A percentile compares a stretch with the other conserved stretches of the same genome.
Conservation (phyloP, 129 eudicot species). For the Artemisia tridentata region DNA sequence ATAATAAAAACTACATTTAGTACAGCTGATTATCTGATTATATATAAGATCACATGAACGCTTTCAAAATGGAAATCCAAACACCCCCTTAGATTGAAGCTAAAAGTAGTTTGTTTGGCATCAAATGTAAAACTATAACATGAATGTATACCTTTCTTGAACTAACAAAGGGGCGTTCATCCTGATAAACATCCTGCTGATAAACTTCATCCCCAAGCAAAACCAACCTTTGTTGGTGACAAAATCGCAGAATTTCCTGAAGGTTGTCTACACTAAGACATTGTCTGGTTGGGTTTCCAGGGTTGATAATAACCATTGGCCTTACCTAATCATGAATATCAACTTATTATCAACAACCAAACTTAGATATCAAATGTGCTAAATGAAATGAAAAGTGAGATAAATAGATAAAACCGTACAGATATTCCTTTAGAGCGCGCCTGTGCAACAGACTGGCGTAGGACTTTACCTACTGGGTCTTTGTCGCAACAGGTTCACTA, state of each 20-base stretch:
- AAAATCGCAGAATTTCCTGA: slow-evolving; percentile 60
- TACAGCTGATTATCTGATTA: too few species aligned
- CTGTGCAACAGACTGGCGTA: slow-evolving; percentile 77
- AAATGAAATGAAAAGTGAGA: slow-evolving; percentile 6
- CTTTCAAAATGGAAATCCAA: too few species aligned
- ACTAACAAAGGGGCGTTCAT: slow-evolving; percentile 93
- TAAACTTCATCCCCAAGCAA: slow-evolving; percentile 97
- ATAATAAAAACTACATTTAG: too few species aligned
- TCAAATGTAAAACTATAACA: neutral
- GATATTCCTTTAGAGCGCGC: slow-evolving; percentile 82
- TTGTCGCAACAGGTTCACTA: too few species aligned
- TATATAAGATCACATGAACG: too few species aligned
- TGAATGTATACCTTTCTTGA: slow-evolving; percentile 66
- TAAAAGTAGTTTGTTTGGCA: too few species aligned
- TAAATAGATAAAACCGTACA: slow-evolving; percentile 40
- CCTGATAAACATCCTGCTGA: slow-evolving; percentile 96
- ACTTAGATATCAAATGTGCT: neutral
- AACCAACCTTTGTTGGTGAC: slow-evolving; percentile 75
- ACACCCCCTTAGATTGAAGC: too few species aligned
- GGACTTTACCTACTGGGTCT: too few species aligned
- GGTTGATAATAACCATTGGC: slow-evolving; percentile 99
- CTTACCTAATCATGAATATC: slow-evolving; percentile 49
- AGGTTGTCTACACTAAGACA: slow-evolving; percentile 86
- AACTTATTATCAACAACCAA: slow-evolving; percentile 12
- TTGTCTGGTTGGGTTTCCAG: slow-evolving; percentile 98